Evolutionary conservation across 2,329 filamentous ascomycete species (phyloP), one percentile per base, ranked within the genome.

Genomic region (Beauveria medogensis): DNA sequence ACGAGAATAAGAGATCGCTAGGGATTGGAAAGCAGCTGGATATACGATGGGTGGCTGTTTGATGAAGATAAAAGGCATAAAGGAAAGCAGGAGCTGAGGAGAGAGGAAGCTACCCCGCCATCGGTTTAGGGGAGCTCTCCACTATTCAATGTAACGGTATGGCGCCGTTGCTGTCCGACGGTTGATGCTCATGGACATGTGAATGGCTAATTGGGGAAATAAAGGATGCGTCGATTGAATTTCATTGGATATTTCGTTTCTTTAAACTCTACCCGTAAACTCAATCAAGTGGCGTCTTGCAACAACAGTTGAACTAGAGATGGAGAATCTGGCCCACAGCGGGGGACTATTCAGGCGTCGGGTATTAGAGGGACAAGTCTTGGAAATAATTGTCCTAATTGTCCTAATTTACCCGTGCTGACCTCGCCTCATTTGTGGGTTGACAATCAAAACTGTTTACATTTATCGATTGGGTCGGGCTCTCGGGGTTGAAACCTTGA

Each of bases 51-150:
- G 44, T 37, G 41, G 55, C 43, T 22, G 28, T 26, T 22, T 26
- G 16, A 40, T 43, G 24, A 40, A 46, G 2, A 22, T 47, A 9
- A 46, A 46, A 4, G 7, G 6, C 18, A n/a, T 4, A 47, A 53
- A 47, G 47, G 41, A 16, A 46, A 47, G 41, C 14, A 22, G 26
- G 28, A 47, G 24, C 48, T 47, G 53, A 55, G 22, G 14, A 40
- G 20, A 18, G 30, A 41, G 28, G 34, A 51, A 59, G 47, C 57
- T 59, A 59, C 57, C 57, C 57, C 57, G 57, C 57, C 57, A 59
- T 54, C 26, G 12, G 2, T n/a, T 30, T 30, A 46, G 55, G 50
- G 48, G 57, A 53, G 48, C 57, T 59, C 48, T 40, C 57, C 50
- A 59, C 57, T 59, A 51, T 28, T 22, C 41, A n/a, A 26, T 46